Percentiles rank a stretch among this genome's conserved stretches.
Evolutionary conservation across 805 yeast genomes (phyloP).

Genomic region (Ogataea corticis): DNA sequence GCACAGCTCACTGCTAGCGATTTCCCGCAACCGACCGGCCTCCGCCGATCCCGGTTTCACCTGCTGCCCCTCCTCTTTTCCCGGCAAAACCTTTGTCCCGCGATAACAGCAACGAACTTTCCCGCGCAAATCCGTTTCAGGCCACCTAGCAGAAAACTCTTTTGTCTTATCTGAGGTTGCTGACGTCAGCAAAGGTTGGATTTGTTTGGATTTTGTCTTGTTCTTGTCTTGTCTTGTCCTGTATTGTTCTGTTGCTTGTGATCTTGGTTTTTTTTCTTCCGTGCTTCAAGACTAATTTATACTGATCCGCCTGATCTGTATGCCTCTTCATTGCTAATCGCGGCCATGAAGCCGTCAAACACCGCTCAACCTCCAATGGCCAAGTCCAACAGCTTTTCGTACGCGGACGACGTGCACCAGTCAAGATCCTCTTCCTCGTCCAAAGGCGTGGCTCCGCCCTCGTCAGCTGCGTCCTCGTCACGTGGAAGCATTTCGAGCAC

Average conservation of each 20-base stretch:
- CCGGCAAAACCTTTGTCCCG: background rate
- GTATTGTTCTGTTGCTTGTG: background rate
- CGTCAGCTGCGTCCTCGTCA: background rate
- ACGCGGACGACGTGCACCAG: background rate
- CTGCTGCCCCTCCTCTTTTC: too few species aligned
- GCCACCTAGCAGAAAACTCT: background rate
- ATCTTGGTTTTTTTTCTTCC: background rate
- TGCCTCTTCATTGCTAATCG: too few species aligned
- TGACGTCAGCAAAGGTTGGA: background rate
- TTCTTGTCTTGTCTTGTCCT: slow-evolving; percentile 1
- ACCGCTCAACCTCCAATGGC: too few species aligned
- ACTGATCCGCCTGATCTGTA: background rate
- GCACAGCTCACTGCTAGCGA: too few species aligned
- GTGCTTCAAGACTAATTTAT: background rate
- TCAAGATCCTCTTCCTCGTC: background rate
- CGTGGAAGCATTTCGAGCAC: background rate
- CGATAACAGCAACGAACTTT: background rate
- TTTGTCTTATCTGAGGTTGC: background rate
- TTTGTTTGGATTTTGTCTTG: background rate
- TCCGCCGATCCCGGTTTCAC: too few species aligned
- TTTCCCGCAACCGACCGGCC: too few species aligned
- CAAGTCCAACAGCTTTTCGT: background rate
- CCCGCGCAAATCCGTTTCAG: slow-evolving; percentile 1
- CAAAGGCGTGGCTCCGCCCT: background rate
- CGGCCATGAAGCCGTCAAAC: too few species aligned